Evolutionary conservation across 2,329 filamentous ascomycete genomes (phyloP).

Genomic region (Cercospora sp.): DNA sequence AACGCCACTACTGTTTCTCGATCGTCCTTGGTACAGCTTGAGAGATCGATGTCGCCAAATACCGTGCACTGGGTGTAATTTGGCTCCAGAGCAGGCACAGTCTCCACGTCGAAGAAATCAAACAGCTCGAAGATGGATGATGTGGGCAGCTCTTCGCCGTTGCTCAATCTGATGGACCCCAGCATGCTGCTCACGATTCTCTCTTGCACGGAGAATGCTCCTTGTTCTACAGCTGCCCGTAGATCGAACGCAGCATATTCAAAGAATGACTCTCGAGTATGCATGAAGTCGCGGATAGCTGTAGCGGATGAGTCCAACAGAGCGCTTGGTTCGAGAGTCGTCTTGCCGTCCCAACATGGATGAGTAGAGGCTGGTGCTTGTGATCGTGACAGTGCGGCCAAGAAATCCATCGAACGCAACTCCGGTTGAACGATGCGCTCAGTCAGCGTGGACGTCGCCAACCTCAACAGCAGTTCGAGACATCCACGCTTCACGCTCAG

Average conservation of each 20-base stretch:
- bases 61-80: conserved; percentile 54
- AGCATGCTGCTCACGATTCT: conserved; percentile 64
- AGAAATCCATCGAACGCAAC: conserved; percentile 73
- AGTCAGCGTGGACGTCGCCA: conserved; percentile 84
- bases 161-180: conserved; percentile 68
- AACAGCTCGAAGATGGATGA: conserved; percentile 87
- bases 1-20: conserved; percentile 61
- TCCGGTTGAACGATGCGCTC: conserved; percentile 72
- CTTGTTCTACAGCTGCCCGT: conserved; percentile 58
- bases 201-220: conserved; percentile 53
- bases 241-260: conserved; percentile 87
- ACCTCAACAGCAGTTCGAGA: conserved; percentile 66
- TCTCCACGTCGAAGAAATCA: conserved; percentile 76
- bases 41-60: conserved; percentile 67
- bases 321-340: conserved; percentile 64
- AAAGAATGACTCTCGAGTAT: conserved; percentile 72
- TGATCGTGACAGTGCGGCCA: conserved; percentile 73
- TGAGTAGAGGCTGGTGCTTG: conserved; percentile 70
- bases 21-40: conserved; percentile 62
- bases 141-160: conserved; percentile 65
- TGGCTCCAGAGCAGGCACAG: conserved; percentile 47
- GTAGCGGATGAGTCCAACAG: conserved; percentile 66
- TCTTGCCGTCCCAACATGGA: conserved; percentile 71
- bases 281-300: conserved; percentile 74
- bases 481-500: conserved; percentile 47